Evolutionary conservation across 2,329 filamentous ascomycete species (phyloP), one percentile per base, ranked within the genome.

Genomic region (Graphium sp.): DNA sequence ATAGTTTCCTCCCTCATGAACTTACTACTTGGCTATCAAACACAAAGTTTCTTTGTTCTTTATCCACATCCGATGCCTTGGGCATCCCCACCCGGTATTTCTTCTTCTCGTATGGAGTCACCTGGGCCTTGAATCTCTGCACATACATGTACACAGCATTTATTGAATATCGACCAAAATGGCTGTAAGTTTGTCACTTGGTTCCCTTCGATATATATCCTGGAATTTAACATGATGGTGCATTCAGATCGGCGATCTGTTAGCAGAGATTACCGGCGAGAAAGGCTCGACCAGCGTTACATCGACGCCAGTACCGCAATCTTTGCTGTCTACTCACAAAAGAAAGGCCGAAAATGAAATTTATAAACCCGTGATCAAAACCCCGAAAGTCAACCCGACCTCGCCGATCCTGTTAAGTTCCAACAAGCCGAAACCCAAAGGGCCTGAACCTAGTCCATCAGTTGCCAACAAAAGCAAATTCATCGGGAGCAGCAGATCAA

Each of bases 251-350:
- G 50, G 58, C 35, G 64, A 70, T 37, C 52, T 71, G n/a, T 56
- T 71, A 19, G 70, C 67, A 38, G 63, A 69, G 44, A 75, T 76
- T 38, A 66, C 56, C 37, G 70, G 69, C 42, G 58, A 60, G 36
- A 56, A 61, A 43, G 49, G 56, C 39, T 40, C 58, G 10, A 40
- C 44, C 24, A 40, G 41, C 28, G 33, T 52, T 24, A 38, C 51
- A 11, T 39, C 51, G 6, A n/a, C n/a, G n/a, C 41, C 45, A 19
- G 34, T 45, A 11, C 34, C 36, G 13, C 42, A 44, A 31, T 33
- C 41, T n/a, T n/a, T n/a, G 5, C 41, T 34, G 18, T 35, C 41
- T 9, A 29, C 47, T 17, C 45, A 53, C 21, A 75, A 75, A 48
- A 60, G 70, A 37, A 75, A 74, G 42, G 62, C 66, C 27, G 61